Percentiles rank a stretch among this genome's conserved stretches.
Evolutionary conservation across 345 rosid species (phyloP).

Genomic region (Lumnitzera racemosa): DNA sequence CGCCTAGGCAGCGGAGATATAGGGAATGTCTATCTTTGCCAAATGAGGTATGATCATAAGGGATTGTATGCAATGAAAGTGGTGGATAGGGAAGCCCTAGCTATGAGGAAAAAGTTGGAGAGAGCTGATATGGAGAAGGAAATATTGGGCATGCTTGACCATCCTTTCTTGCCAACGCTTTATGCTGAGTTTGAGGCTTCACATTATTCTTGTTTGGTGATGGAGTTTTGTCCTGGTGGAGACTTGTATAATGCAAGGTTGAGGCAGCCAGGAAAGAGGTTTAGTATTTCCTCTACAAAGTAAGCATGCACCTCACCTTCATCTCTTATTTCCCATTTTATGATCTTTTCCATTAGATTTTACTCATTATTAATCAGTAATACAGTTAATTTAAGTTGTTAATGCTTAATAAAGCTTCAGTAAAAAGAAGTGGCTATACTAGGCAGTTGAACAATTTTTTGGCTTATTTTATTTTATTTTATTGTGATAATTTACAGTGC

Average conservation of each 20-base stretch:
- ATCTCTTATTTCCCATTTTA: not conserved
- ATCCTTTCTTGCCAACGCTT: conserved; percentile 83
- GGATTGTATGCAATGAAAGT: conserved; percentile 88
- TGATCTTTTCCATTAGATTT: not conserved
- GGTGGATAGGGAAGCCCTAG: conserved; percentile 88
- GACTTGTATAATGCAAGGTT: conserved; percentile 76
- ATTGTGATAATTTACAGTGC: too few species aligned
- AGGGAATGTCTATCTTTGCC: conserved; percentile 90
- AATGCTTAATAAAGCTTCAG: too few species aligned
- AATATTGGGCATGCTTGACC: conserved; percentile 78
- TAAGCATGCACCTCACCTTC: conserved; percentile 15
- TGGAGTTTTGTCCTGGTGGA: conserved; percentile 94
- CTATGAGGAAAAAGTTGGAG: conserved; percentile 64
- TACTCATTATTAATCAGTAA: too few species aligned
- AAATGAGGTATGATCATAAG: conserved; percentile 58
- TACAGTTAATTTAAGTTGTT: too few species aligned
- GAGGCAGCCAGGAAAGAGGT: conserved; percentile 65
- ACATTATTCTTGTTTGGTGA: conserved; percentile 84
- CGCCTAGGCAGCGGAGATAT: conserved; percentile 87
- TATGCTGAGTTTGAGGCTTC: conserved; percentile 88
- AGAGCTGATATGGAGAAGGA: conserved; percentile 94
- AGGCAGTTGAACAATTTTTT: too few species aligned
- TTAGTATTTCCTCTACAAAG: conserved; percentile 69
- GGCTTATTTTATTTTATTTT: too few species aligned
- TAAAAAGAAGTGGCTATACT: too few species aligned